These are phyloP conservation scores for Leccinum olivaceopallidum DNA, from an alignment of 768 basidiomycete genomes.

Conservation along the genomic window DNA sequence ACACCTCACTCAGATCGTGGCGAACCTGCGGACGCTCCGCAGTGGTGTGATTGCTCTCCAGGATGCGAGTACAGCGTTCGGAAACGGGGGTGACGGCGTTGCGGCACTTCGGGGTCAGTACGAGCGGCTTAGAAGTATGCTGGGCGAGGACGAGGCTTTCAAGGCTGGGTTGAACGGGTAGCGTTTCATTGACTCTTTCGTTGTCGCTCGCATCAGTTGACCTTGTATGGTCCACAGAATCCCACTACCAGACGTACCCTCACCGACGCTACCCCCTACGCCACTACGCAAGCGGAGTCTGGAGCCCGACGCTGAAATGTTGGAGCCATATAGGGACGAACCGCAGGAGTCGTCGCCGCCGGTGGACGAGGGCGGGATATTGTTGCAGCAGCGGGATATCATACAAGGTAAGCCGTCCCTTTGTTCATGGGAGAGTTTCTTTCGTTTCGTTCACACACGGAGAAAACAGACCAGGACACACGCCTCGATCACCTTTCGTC, in stretches of 20 bases:
- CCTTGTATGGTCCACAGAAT: slow-evolving; percentile 14
- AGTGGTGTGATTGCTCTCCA: not conserved
- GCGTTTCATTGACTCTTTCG: not conserved
- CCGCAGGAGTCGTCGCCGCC: slow-evolving; percentile 33
- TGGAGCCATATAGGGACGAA: slow-evolving; percentile 69
- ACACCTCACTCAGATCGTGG: slow-evolving; percentile 62
- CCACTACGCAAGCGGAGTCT: too few relatives aligned
- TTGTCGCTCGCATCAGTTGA: not conserved
- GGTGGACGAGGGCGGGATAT: slow-evolving; percentile 38
- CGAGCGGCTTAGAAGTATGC: slow-evolving; percentile 75
- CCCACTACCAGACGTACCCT: slow-evolving; percentile 16
- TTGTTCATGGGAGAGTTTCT: not conserved
- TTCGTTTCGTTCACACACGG: slow-evolving; percentile 5
- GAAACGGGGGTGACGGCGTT: slow-evolving; percentile 49
- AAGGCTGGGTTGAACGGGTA: slow-evolving; percentile 52
- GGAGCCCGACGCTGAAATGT: too few relatives aligned
- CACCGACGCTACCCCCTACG: too few relatives aligned
- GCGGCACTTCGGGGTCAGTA: slow-evolving; percentile 66
- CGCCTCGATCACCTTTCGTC: slow-evolving; percentile 81
- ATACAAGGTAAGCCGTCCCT: slow-evolving; percentile 63
- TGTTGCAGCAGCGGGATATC: slow-evolving; percentile 75
- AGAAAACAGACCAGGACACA: slow-evolving; percentile 74
- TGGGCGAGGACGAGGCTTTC: slow-evolving; percentile 57
- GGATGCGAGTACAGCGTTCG: slow-evolving; percentile 9
- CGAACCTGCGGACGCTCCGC: slow-evolving; percentile 51